Evolutionary conservation across 2,329 filamentous ascomycete species (phyloP).

Genomic region (Septoria linicola): DNA sequence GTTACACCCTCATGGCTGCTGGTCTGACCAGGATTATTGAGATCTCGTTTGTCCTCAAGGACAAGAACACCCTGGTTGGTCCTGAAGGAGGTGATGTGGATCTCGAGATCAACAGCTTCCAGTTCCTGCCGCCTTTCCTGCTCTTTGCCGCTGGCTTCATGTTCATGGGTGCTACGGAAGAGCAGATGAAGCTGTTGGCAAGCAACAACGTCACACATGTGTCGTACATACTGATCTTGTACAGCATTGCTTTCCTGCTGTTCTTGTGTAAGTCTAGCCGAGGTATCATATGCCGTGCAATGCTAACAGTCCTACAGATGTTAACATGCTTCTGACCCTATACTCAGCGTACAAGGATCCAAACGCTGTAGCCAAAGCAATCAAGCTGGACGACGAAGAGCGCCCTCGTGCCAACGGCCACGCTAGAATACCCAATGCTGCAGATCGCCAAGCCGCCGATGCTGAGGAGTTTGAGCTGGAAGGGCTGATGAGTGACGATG

Average conservation of each 20-base stretch:
- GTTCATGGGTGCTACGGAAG: conserved; percentile 96
- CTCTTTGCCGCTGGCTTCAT: conserved; percentile 90
- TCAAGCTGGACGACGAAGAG: conserved; percentile 38
- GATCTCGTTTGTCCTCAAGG: conserved; percentile 80
- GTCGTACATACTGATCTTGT: conserved; percentile 87
- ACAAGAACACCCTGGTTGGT: conserved; percentile 52
- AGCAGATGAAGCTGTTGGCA: conserved; percentile 82
- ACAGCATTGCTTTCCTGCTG: conserved; percentile 82
- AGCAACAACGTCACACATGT: conserved; percentile 79
- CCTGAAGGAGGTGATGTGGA: conserved; percentile 35
- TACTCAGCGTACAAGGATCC: conserved; percentile 67
- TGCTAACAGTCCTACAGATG: too few relatives aligned
- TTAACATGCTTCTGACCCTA: conserved; percentile 79
- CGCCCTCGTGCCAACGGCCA: conserved; percentile 45
- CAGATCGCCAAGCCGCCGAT: conserved; percentile 65
- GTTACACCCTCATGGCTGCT: conserved; percentile 91
- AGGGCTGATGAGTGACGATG: conserved; percentile 84
- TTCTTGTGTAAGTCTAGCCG: conserved; percentile 83
- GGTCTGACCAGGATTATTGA: conserved; percentile 84
- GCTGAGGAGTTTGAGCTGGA: conserved; percentile 93
- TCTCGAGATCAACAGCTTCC: conserved; percentile 53
- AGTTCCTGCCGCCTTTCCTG: conserved; percentile 50
- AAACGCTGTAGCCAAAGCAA: conserved; percentile 37
- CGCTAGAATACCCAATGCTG: conserved; percentile 40
- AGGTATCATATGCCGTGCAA: too few relatives aligned